Evolutionary conservation across 2,329 filamentous ascomycete genomes (phyloP), one percentile per base, ranked within the genome.

Genomic region (Sclerotiophoma versabilis): DNA sequence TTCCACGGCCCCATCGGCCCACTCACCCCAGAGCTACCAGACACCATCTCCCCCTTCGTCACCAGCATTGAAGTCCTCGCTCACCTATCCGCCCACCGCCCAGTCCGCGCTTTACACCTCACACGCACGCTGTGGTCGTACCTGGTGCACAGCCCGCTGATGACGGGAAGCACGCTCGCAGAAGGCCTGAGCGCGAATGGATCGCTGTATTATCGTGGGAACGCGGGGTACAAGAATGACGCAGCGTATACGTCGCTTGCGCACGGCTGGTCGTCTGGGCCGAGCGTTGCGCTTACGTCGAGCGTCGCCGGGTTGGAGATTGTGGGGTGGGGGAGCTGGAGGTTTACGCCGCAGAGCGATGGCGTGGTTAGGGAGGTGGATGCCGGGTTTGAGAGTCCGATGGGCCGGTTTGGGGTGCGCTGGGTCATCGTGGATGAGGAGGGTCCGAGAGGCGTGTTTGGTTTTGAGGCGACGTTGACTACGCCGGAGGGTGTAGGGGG

Each of bases 181-280:
- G 75, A 78, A 46, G 75, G 75, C 5, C 69, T 75, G 38, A 60
- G 66, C 2, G 65, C 66, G n/a, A 75, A 77, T 51, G 76, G 76
- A 0, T 69, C 66, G 14, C 47, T 77, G 2, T 70, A 74, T 32
- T 77, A 77, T 44, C 56, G 70, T 3, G 63, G 63, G 3, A 58
- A 60, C 17, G 54, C 68, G 1, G 72, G 70, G 1, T 77, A 76
- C 46, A 65, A 54, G 1, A 63, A 64, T 38, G 73, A 76, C 38
- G 61, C 72, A 0, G 60, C 66, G 10, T 73, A 73, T 50, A 71
- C 73, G 7, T 68, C 62, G n/a, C 67, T 74, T 32, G 65, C 67
- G 4, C 74, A 77, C 51, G 71, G 73, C 0, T 77, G 75, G 75
- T 63, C 61, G 15, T 63, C 69, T 1, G 74, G 71, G 20, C 63